phyloP scores from a whole-genome alignment of 1,284 basidiomycete species.

The Cutaneotrichosporon arboriforme region DNA sequence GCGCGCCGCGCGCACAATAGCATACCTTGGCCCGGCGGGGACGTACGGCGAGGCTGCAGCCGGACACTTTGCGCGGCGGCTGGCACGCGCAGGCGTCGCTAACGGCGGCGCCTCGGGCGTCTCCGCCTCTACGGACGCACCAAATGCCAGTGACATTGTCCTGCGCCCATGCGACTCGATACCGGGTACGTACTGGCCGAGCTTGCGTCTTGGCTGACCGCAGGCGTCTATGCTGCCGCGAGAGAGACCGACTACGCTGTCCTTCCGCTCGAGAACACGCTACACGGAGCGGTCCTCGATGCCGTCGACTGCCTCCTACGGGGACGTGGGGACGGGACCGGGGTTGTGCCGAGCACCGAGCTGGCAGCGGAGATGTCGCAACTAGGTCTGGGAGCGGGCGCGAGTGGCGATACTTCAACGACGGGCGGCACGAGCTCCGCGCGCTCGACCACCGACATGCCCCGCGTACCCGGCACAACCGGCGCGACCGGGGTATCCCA shows the following conservation, averaged over 20 bases:
- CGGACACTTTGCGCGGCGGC: slow-evolving; percentile 18
- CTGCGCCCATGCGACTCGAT: slow-evolving; percentile 1
- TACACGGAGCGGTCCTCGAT: slow-evolving; percentile 45
- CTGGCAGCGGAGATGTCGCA: too few species aligned
- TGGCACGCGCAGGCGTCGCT: slow-evolving; percentile 9
- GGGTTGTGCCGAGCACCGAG: too few species aligned
- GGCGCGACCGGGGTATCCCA: background rate
- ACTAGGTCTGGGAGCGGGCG: too few species aligned
- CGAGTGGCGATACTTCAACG: too few species aligned
- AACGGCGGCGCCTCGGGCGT: too few species aligned
- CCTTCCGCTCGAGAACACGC: slow-evolving; percentile 46
- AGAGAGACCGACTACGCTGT: slow-evolving; percentile 27
- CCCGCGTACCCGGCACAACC: background rate
- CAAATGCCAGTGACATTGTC: background rate
- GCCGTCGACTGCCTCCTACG: slow-evolving; percentile 38
- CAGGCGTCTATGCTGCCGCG: slow-evolving; percentile 26
- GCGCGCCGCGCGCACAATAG: slow-evolving; percentile 17
- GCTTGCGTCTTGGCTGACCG: background rate
- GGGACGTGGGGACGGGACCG: too few species aligned
- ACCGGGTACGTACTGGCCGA: background rate
- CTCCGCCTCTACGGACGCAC: too few species aligned
- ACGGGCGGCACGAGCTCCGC: too few species aligned
- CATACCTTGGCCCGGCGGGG: slow-evolving; percentile 45
- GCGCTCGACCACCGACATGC: too few species aligned
- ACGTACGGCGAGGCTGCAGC: slow-evolving; percentile 45